phyloP scores from a whole-genome alignment of 2,329 filamentous ascomycete genomes.

The Zymoseptoria pseudotritici region DNA sequence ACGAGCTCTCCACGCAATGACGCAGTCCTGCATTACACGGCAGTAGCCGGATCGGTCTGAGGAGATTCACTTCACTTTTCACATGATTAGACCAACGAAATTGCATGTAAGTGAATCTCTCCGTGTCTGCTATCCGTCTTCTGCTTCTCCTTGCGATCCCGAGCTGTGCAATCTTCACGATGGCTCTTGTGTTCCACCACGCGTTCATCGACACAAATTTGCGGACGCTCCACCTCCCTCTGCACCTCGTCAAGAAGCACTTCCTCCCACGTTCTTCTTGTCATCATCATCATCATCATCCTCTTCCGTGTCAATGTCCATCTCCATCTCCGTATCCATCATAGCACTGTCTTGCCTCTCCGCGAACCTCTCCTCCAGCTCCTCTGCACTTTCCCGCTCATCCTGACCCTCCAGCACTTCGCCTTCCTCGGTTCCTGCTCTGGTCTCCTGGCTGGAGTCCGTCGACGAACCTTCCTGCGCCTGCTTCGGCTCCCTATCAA shows the following conservation, averaged over 20 bases:
- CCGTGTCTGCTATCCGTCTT: not conserved
- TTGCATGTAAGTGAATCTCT: not conserved
- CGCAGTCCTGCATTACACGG: not conserved
- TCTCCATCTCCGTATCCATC: not conserved
- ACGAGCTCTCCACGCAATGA: not conserved
- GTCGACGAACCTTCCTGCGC: not conserved
- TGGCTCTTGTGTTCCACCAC: not conserved
- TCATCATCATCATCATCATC: not conserved
- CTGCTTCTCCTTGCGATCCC: not conserved
- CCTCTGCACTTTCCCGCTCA: not conserved
- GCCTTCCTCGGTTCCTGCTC: not conserved
- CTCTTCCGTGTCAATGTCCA: not conserved
- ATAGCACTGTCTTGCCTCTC: not conserved
- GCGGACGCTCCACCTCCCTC: not conserved
- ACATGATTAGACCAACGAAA: not conserved
- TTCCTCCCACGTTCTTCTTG: not conserved
- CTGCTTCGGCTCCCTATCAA: not conserved
- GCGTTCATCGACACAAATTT: not conserved
- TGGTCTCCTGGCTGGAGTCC: not conserved
- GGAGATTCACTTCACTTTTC: not conserved
- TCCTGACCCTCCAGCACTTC: not conserved
- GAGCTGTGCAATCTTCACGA: not conserved
- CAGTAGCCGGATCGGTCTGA: not conserved
- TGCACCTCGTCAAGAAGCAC: not conserved
- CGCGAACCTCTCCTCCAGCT: not conserved